Conservation (phyloP, 2,329 filamentous ascomycete species). For the Calonectria pteridis region DNA sequence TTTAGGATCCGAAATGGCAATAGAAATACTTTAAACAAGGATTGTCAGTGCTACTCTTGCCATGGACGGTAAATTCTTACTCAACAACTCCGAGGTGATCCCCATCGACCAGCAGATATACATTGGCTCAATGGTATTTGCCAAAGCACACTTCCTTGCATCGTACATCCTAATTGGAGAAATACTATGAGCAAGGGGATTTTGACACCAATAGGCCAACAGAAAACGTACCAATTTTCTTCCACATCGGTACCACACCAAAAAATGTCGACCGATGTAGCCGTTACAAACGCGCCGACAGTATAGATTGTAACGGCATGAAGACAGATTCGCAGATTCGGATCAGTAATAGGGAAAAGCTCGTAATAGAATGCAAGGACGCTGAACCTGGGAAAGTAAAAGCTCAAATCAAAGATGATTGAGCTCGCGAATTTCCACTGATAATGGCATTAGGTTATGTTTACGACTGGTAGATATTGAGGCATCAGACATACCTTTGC, state of each 20-base stretch:
- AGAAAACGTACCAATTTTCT: neutral
- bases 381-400: slow-evolving; percentile 1
- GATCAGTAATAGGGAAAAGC: neutral
- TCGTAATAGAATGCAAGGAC: neutral
- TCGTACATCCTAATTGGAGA: neutral
- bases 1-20: neutral
- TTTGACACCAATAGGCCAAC: neutral
- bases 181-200: neutral
- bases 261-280: neutral
- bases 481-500: neutral
- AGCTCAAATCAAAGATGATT: neutral
- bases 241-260: neutral
- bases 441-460: neutral
- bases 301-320: neutral
- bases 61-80: neutral
- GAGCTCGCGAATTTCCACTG: slow-evolving; percentile 5
- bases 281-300: neutral
- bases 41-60: neutral
- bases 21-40: neutral
- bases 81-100: neutral
- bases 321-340: neutral
- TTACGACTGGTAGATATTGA: no score
- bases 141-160: neutral
- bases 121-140: neutral
- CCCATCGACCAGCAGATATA: neutral